Conservation (phyloP, 2,329 filamentous ascomycete genomes). For the Cladosporium sp. region DNA sequence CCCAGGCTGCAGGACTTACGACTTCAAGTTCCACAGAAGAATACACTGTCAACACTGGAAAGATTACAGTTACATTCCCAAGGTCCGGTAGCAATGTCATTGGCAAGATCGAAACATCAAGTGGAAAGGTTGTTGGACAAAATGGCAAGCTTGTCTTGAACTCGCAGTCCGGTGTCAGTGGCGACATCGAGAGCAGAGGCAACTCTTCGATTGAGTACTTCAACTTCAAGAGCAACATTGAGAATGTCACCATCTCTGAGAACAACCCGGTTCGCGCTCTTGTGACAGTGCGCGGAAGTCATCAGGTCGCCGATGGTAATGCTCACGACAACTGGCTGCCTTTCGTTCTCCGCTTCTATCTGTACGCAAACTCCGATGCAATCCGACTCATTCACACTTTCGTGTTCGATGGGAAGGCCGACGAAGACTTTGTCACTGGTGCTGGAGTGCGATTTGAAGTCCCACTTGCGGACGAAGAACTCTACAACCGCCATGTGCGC, state of each 20-base stretch:
- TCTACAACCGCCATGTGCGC: slow-evolving; percentile 62
- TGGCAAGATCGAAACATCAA: slow-evolving; percentile 33
- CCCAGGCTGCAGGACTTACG: slow-evolving; percentile 31
- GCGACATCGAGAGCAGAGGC: slow-evolving; percentile 42
- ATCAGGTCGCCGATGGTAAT: slow-evolving; percentile 37
- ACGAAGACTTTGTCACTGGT: slow-evolving; percentile 56
- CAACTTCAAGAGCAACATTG: slow-evolving; percentile 54
- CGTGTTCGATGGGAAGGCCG: slow-evolving; percentile 55
- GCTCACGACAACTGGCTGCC: slow-evolving; percentile 55
- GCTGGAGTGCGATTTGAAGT: slow-evolving; percentile 60
- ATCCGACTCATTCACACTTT: slow-evolving; percentile 59
- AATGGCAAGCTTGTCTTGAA: slow-evolving; percentile 53
- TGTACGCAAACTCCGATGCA: slow-evolving; percentile 59
- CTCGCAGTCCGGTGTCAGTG: slow-evolving; percentile 52
- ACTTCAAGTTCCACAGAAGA: slow-evolving; percentile 32
- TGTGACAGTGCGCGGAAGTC: slow-evolving; percentile 49
- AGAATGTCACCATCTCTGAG: slow-evolving; percentile 53
- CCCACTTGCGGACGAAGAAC: slow-evolving; percentile 54
- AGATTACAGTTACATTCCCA: slow-evolving; percentile 39
- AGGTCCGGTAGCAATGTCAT: slow-evolving; percentile 38
- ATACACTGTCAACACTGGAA: slow-evolving; percentile 39
- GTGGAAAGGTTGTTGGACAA: slow-evolving; percentile 45
- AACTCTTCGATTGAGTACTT: slow-evolving; percentile 44
- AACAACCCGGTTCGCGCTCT: slow-evolving; percentile 49
- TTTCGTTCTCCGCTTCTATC: slow-evolving; percentile 59